Evolutionary conservation across 176 grass and related monocot species (phyloP).

Genomic region (Bonia amplexicaulis): DNA sequence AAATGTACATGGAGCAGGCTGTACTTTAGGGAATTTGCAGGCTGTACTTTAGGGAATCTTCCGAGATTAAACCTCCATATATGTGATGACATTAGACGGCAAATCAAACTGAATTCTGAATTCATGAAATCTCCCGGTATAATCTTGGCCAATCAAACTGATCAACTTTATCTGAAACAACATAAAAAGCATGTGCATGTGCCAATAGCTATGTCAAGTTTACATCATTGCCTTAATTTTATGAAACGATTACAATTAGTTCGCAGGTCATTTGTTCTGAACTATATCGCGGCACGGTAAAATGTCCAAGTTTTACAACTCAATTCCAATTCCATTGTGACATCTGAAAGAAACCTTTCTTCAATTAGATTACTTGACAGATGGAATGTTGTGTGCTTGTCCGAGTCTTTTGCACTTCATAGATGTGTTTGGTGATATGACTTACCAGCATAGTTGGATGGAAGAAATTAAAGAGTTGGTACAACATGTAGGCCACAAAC

Average conservation of each 20-base stretch:
- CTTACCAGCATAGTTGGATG: not conserved
- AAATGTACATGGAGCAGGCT: not conserved
- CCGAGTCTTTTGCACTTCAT: not conserved
- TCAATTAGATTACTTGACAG: not conserved
- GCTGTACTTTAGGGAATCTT: not conserved
- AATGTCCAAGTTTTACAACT: not conserved
- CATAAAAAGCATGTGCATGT: not conserved
- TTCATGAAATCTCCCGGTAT: not conserved
- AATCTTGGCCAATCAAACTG: not conserved
- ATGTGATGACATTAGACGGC: not conserved
- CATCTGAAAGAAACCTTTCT: not conserved
- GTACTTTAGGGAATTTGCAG: not conserved
- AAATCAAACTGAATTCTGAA: not conserved
- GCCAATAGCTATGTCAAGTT: not conserved
- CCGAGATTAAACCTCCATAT: not conserved
- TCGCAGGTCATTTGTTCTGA: not conserved
- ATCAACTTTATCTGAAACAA: not conserved
- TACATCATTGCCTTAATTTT: not conserved
- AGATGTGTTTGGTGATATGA: not conserved
- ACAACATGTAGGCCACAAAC: slow-evolving; percentile 15
- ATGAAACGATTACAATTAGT: not conserved
- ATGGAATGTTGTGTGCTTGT: not conserved
- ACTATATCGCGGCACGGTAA: not conserved
- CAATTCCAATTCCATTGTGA: not conserved
- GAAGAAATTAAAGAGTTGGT: not conserved